Percentiles rank a stretch among this genome's conserved stretches.
Conservation (phyloP, 768 basidiomycete genomes). For the Leccinum uliginosum region DNA sequence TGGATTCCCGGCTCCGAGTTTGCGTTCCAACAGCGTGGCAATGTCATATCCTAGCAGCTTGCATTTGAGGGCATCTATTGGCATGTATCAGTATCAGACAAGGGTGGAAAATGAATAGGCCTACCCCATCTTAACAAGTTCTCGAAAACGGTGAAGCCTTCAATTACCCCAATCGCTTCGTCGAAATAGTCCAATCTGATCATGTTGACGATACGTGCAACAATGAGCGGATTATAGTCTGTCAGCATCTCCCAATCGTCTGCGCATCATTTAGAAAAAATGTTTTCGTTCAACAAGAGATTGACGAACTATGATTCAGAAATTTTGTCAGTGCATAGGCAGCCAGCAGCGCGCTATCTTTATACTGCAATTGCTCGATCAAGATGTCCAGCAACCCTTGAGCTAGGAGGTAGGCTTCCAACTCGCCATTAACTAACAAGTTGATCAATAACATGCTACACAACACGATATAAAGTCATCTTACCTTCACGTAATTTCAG, state of each 20-base stretch:
- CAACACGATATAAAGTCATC: background rate
- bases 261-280: background rate
- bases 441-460: background rate
- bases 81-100: background rate
- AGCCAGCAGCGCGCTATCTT: constrained; percentile 12
- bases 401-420: constrained; percentile 1
- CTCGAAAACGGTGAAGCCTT: constrained; percentile 17
- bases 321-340: constrained; percentile 15
- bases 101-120: background rate
- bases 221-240: background rate
- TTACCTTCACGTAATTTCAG: constrained; percentile 8
- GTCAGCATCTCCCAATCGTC: constrained; percentile 1
- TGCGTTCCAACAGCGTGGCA: constrained; percentile 5
- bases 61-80: constrained; percentile 5
- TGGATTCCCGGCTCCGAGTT: constrained; percentile 10
- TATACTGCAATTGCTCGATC: constrained; percentile 9
- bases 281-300: background rate
- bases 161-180: constrained; percentile 20
- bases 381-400: constrained; percentile 4
- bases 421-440: constrained; percentile 1
- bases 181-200: constrained; percentile 22
- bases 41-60: constrained; percentile 10
- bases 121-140: constrained; percentile 10
- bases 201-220: constrained; percentile 21
- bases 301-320: constrained; percentile 6